phyloP scores from a whole-genome alignment of 2,329 filamentous ascomycete species.

The Claviceps sp. region DNA sequence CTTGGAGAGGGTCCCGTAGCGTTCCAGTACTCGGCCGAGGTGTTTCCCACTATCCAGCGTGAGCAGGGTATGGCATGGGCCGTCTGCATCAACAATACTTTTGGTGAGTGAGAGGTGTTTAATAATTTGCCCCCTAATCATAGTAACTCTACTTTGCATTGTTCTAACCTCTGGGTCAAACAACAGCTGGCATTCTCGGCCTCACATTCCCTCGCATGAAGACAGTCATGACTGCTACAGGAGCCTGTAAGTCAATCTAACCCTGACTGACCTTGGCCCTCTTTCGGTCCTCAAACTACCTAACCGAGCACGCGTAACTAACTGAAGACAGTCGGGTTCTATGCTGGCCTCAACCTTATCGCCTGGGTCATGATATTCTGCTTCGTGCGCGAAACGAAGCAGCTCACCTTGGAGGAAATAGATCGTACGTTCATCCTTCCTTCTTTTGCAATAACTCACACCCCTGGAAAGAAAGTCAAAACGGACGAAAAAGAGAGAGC shows the following conservation, averaged over 20 bases:
- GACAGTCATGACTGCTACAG: slow-evolving; percentile 18
- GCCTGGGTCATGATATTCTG: slow-evolving; percentile 34
- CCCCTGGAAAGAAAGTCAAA: slow-evolving; percentile 1
- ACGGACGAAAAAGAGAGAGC: background rate
- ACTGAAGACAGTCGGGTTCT: slow-evolving; percentile 20
- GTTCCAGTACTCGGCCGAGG: slow-evolving; percentile 51
- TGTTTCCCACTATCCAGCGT: slow-evolving; percentile 52
- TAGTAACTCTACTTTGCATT: background rate
- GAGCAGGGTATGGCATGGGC: slow-evolving; percentile 56
- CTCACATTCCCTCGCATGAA: slow-evolving; percentile 38
- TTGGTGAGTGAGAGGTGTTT: slow-evolving; percentile 9
- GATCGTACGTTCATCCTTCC: slow-evolving; percentile 10
- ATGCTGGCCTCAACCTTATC: slow-evolving; percentile 31
- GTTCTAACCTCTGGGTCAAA: background rate
- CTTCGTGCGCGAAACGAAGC: slow-evolving; percentile 34
- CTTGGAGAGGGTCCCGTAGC: slow-evolving; percentile 48
- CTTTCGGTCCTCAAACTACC: too few species aligned
- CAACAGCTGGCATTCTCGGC: slow-evolving; percentile 5
- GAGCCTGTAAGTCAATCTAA: slow-evolving; percentile 14
- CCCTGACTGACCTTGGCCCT: too few species aligned
- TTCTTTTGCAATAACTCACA: background rate
- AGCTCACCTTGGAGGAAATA: slow-evolving; percentile 31
- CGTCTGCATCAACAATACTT: slow-evolving; percentile 26
- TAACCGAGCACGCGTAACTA: too few species aligned
- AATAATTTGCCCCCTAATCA: background rate